Evolutionary conservation across 2,329 filamentous ascomycete species (phyloP), one percentile per base, ranked within the genome.

Genomic region (Trichoderma lentiforme): DNA sequence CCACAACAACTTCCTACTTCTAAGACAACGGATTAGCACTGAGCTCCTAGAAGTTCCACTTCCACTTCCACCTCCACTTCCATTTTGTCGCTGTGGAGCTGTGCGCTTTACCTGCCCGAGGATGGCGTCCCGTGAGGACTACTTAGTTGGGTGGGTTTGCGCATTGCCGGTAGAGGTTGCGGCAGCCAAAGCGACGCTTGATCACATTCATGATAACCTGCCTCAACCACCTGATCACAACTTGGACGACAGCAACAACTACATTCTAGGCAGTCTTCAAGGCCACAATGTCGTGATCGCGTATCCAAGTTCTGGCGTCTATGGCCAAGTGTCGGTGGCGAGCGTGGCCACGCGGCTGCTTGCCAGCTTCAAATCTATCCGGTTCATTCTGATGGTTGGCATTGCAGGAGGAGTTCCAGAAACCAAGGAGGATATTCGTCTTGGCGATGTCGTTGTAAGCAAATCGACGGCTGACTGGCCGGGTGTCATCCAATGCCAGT

Each of bases 381-480:
- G 66, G 18, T 61, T 61, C 34, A 32, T 6, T 9, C 56, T 69
- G 8, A 18, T 69, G 4, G 56, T 69, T 32, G 66, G 66, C 30
- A 69, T 69, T 34, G 66, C 6, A 1, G 66, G 66, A 12, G 66
- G 66, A 8, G 56, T 61, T 34, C 66, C 56, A 4, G 21, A 15
- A 2, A 26, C 36, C 12, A 34, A 61, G 3, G 43, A 34, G 14
- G 57, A 69, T 26, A 51, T 69, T 32, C 66, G 66, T 12, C 66
- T 69, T 36, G 66, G 66, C 3, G 66, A 69, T 53, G 56, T 69
- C 21, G 66, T 69, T 51, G 66, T 61, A 14, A 61, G 66, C 36
- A 32, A 26, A 21, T 53, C 56, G 2, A 61, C 56, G 2, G 56
- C 24, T 18, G 51, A n/a, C 30, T 26, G 28, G n/a, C 28, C 36